Conservation (phyloP, 2,329 filamentous ascomycete species). For the Rosellinia necatrix region DNA sequence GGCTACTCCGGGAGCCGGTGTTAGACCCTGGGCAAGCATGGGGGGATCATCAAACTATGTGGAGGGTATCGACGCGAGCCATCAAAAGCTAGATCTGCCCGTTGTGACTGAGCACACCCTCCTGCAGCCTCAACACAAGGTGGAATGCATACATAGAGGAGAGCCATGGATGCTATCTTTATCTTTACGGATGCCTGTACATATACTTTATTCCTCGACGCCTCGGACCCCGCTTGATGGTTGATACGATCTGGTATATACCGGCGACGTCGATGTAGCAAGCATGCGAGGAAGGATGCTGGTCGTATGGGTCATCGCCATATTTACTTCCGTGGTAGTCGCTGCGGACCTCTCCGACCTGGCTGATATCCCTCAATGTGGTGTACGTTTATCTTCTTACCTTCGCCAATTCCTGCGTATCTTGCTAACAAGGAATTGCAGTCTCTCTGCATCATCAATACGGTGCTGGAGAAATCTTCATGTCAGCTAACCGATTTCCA, state of each 20-base stretch:
- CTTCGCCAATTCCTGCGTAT: neutral
- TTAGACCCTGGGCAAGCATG: no score
- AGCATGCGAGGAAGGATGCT: constrained; percentile 19
- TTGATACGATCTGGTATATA: neutral
- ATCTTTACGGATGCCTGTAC: neutral
- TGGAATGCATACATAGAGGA: no score
- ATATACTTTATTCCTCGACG: neutral
- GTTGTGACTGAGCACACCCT: no score
- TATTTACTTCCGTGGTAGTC: constrained; percentile 11
- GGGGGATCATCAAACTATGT: no score
- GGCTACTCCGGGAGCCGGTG: no score
- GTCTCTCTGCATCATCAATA: constrained; percentile 13
- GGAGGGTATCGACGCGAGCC: no score
- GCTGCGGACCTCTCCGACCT: constrained; percentile 7
- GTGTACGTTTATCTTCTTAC: constrained; percentile 11
- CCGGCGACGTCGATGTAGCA: neutral
- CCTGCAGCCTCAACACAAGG: no score
- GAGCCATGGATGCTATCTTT: no score
- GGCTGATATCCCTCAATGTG: constrained; percentile 11
- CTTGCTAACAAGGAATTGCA: neutral
- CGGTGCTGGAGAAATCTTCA: constrained; percentile 7
- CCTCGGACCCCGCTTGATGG: neutral
- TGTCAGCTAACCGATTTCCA: constrained; percentile 16
- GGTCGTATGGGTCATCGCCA: constrained; percentile 5
- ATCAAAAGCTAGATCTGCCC: no score